Evolutionary conservation across 495 filamentous ascomycete genomes (phyloP), one percentile per base, ranked within the genome.

Genomic region (Xylaria scruposa): DNA sequence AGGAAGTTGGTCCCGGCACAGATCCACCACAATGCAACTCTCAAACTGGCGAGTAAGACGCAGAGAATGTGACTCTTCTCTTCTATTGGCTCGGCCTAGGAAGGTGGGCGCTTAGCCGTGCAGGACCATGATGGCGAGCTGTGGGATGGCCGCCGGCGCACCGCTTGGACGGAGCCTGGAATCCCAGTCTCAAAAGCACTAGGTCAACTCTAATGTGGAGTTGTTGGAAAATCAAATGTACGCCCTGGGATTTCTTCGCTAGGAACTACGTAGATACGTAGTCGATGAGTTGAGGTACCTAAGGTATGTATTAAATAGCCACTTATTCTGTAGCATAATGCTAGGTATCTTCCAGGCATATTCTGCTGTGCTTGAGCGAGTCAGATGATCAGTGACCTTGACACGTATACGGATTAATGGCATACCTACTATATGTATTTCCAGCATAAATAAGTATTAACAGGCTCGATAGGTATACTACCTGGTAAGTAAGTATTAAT

Each of bases 21-120:
- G 54, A 61, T 69, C 67, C 67, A 69, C 51, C 40, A 29, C 56
- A 19, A 61, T 51, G 63, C 63, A 66, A 26, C 46, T 49, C 46
- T 47, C 49, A 40, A 61, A 38, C 36, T 59, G 54, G 40, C 56
- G 59, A 62, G 56, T 62, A 70, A 63, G 56, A 70, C 24, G 44
- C 46, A 63, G 40, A 42, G n/a, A 38, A 21, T 64, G 59, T 29
- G 44, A 44, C 56, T 70, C 44, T 64, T 54, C 59, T 56, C n/a
- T 42, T 6, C 42, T 33, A 70, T 70, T 70, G 68, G 68, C 4
- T 26, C 33, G 24, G 46, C 12, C 29, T 24, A 42, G 36, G 33
- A 33, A 31, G 46, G 47, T 64, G 31, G 59, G 68, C 68, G 68
- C 68, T 70, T 70, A 70, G 42, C 29, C 31, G 24, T 64, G 60